Base-by-base conservation (phyloP, 1,139 yeast genomes). In the Blastobotrys serpentis region DNA sequence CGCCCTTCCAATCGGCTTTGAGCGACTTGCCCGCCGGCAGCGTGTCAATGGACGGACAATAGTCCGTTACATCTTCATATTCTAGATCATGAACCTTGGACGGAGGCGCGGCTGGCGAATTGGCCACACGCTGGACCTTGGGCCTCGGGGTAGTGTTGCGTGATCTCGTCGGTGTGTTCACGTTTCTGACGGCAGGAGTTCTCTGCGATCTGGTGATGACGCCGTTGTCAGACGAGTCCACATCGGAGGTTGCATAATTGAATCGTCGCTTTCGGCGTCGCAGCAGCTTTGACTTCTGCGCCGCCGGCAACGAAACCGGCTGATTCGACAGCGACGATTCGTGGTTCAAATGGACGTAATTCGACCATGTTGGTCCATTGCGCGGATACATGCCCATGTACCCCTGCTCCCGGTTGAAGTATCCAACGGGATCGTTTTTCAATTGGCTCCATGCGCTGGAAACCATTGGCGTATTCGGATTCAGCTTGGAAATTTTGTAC, bases 1-100 rank as follows among this genome's bases (percentile, higher is more conserved):
- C 95, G 8, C 98, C 98, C 71, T 90, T 90, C 98, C 98, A 92
- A 64, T 90, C 98, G 43, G 95, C 86, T 63, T 84, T 84, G 59
- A 92, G 75, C 57, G 89, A 80, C 67, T 84, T 82, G 60, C 81
- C 82, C 18, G 77, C 71, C 26, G 95, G 89, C 52, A 92, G 73
- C 0, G 86, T 75, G 1, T 74, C 63, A 19, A 73, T 50, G 0
- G 86, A 70, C 4, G 98, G 98, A 5, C 92, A 81, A 66, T 77
- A 90, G 67, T 92, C 97, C n/a, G 67, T 68, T 38, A 71, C 52
- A 51, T 68, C 65, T 71, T 79, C 56, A 41, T 56, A 46, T 34
- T 60, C 61, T 42, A 68, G 57, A 50, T 71, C 75, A 51, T 71
- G 75, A 40, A 71, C 73, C 22, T 65, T 57, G 33, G 66, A 57